Evolutionary conservation across 192 early-diverging fungal genomes (phyloP).

Genomic region (Mortierella claussenii): DNA sequence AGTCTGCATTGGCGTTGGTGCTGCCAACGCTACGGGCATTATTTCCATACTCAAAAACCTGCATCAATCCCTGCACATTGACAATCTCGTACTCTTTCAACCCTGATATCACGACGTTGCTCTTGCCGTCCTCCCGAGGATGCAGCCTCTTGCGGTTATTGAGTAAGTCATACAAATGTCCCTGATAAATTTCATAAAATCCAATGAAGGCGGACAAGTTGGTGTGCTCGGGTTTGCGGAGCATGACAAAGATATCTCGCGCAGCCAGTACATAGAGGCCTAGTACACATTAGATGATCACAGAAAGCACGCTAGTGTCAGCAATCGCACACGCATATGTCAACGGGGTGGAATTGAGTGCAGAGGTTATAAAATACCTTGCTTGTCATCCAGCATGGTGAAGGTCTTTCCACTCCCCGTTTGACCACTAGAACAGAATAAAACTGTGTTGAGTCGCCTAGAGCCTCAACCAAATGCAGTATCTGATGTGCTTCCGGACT

Average conservation of each 20-base stretch:
- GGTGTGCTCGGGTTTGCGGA: conserved; percentile 72
- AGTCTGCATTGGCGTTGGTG: conserved; percentile 95
- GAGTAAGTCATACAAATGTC: conserved; percentile 93
- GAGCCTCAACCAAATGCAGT: background rate
- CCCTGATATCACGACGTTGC: conserved; percentile 91
- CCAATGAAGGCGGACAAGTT: conserved; percentile 87
- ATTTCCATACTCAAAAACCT: conserved; percentile 95
- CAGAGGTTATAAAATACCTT: conserved; percentile 54
- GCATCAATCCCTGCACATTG: conserved; percentile 86
- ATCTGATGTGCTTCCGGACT: background rate
- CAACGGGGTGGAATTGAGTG: too few relatives aligned
- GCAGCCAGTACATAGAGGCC: conserved; percentile 94
- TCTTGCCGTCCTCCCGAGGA: conserved; percentile 96
- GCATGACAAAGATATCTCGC: conserved; percentile 87
- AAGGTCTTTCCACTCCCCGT: conserved; percentile 98
- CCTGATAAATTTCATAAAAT: conserved; percentile 98
- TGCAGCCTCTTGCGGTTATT: conserved; percentile 88
- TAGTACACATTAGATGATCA: background rate
- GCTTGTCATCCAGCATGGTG: conserved; percentile 92
- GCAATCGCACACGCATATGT: too few relatives aligned
- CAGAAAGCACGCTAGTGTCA: too few relatives aligned
- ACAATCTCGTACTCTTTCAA: conserved; percentile 89
- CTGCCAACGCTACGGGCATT: conserved; percentile 88
- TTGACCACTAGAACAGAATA: conserved; percentile 89
- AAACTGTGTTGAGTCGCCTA: too few relatives aligned